Base-by-base conservation (phyloP, 2,329 filamentous ascomycete species). In the Rutstroemia sp. region DNA sequence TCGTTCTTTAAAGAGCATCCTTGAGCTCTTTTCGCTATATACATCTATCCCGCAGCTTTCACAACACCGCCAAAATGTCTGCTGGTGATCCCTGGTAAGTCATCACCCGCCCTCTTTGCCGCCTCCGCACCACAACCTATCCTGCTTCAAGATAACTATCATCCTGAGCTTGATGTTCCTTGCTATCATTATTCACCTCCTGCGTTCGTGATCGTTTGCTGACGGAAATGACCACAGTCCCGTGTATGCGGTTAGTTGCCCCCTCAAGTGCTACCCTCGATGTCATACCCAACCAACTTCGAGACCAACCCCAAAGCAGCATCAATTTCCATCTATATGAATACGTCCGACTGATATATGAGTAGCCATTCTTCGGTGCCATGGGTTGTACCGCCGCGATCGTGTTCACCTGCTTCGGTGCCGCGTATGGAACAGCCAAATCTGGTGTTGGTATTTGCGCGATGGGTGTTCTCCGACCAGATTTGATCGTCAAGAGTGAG, bases 401-500 rank as follows among this genome's bases (percentile, higher is more conserved):
- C 72, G 89, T 96, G 72, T 96, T 96, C 82, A 95, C 91, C 73
- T 95, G 90, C 77, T 86, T 96, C 68, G 91, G 94, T 73, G 94
- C 94, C 71, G 91, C 94, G 67, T 99, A 97, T 78, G 94, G 94
- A 76, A 99, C 94, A 67, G 94, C 94, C 73, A 99, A 99, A 84
- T 95, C 94, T 71, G 94, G 94, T 79, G 94, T 97, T 68, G 94
- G 94, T 83, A 96, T 99, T 72, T 90, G 90, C 66, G 89, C 92
- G 68, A 96, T 97, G 88, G 92, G 92, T 88, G 92, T 97, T 69
- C 84, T 99, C 68, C 84, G 94, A 75, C 94, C 94, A 73, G 94
- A 99, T 75, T 79, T 97, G 76, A 96, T 97, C 74, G 92, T 99
- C 75, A 97, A 96, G 88, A 97, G 94, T 97, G 87, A 71, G 91